Evolutionary conservation across 2,329 filamentous ascomycete genomes (phyloP), one percentile per base, ranked within the genome.

Genomic region (Aspergillus proliferans): DNA sequence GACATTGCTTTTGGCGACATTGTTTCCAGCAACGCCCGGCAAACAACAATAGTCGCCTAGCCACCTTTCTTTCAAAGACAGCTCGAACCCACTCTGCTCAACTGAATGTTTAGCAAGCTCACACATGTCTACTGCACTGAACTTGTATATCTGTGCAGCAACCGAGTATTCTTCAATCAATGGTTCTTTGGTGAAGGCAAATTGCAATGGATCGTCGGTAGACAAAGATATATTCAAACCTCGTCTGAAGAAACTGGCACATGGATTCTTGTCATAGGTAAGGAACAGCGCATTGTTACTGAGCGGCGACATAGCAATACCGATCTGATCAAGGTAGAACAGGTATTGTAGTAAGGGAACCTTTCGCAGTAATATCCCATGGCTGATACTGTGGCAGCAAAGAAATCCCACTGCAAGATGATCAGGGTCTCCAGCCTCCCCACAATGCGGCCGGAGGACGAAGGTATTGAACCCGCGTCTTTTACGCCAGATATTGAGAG

Each of bases 111-210:
- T 95, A 21, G 93, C 93, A 49, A 98, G 72, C 71, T 98, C 93
- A 65, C 93, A 97, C 93, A 98, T 98, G 63, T 98, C 93, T 3
- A 97, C 91, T 1, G 92, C 87, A 62, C 85, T 94, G 36, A 98
- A 82, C 72, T 97, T 97, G 75, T 97, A 98, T 51, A 98, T 98
- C 71, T 98, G 93, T 4, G 93, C 93, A 3, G 93, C 93, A 7
- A 98, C 93, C 0, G 92, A 91, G 64, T 98, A 98, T 66, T 98
- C 93, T 68, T 98, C 93, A 58, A 98, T 98, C 49, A 98, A 73
- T 1, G 93, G 93, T 69, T 98, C 93, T 63, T 97, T 98, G 5
- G 93, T 98, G 65, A 96, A 98, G 2, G 93, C 93, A 66, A 98
- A 98, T 65, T 98, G 93, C 43, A 98, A 78, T 19, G 93, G 93